Evolutionary conservation across 139 green algal species (phyloP).

Genomic region (Pleodorina starrii): DNA sequence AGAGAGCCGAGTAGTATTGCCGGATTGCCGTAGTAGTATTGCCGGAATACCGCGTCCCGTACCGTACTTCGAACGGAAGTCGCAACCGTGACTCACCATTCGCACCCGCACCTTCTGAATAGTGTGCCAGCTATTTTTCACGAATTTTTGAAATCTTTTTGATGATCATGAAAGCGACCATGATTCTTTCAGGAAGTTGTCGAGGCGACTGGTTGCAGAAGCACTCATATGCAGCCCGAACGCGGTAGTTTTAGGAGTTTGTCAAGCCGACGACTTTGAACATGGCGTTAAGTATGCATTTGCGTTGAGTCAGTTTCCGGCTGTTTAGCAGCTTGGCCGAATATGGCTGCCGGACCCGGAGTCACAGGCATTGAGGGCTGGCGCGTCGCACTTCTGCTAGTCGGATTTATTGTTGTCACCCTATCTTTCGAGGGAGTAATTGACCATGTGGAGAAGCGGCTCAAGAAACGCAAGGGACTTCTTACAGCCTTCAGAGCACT

Average conservation of each 20-base stretch:
- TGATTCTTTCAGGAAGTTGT: background rate
- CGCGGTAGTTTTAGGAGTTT: background rate
- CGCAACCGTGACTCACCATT: background rate
- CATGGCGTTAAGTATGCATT: background rate
- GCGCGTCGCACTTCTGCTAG: constrained; percentile 36
- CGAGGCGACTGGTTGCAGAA: background rate
- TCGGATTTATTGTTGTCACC: constrained; percentile 20
- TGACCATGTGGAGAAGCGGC: background rate
- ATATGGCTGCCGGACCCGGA: constrained; percentile 27
- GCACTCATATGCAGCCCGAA: background rate
- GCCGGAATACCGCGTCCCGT: too few species aligned
- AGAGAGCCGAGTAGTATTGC: too few species aligned
- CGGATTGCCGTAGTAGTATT: too few species aligned
- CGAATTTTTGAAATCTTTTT: background rate
- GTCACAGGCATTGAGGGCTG: constrained; percentile 40
- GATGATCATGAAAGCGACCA: background rate
- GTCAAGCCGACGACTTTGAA: background rate
- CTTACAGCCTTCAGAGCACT: constrained; percentile 34
- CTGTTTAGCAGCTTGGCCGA: background rate
- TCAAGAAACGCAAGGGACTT: constrained; percentile 43
- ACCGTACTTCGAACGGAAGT: background rate
- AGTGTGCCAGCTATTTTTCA: background rate
- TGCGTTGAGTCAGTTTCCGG: background rate
- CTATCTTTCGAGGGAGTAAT: constrained; percentile 11
- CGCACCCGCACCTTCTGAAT: background rate